phyloP scores from a whole-genome alignment of 345 rosid species.

The Clarkia xantiana region DNA sequence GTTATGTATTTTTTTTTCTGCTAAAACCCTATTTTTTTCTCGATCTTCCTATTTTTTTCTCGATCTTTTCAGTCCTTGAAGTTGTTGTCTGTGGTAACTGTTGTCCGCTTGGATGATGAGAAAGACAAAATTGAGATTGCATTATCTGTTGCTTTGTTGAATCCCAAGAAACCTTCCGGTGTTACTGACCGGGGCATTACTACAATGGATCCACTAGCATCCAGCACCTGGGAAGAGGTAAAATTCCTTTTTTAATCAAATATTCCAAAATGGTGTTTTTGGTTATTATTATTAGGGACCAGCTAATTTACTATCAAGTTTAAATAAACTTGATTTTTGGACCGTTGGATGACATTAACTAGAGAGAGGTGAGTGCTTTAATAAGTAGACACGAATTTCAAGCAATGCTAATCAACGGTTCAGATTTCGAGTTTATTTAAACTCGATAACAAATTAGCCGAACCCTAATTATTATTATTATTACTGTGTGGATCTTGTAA shows the following conservation, averaged over 20 bases:
- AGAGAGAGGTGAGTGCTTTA: too few relatives aligned
- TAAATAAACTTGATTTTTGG: too few relatives aligned
- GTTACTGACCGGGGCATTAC: constrained; percentile 42
- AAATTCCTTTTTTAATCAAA: constrained; percentile 8
- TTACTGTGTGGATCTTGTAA: too few relatives aligned
- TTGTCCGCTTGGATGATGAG: constrained; percentile 61
- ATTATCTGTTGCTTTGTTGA: constrained; percentile 44
- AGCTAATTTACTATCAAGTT: too few relatives aligned
- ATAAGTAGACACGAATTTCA: too few relatives aligned
- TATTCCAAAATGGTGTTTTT: too few relatives aligned
- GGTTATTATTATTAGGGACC: too few relatives aligned
- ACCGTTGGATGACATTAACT: too few relatives aligned
- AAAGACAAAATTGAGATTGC: constrained; percentile 60
- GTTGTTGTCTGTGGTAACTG: constrained; percentile 79
- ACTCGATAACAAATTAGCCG: too few relatives aligned
- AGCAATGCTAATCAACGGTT: too few relatives aligned
- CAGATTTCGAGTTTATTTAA: too few relatives aligned
- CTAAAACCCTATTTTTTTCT: constrained; percentile 1
- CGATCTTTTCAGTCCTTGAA: constrained; percentile 58
- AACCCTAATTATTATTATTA: too few relatives aligned
- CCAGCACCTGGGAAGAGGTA: constrained; percentile 96
- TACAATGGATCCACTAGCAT: constrained; percentile 64
- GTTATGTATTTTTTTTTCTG: neutral
- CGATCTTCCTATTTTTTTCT: constrained; percentile 9
- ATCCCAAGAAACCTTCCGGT: constrained; percentile 20